Conservation (phyloP, 2,329 filamentous ascomycete genomes). For the Xylariaceae sp. region DNA sequence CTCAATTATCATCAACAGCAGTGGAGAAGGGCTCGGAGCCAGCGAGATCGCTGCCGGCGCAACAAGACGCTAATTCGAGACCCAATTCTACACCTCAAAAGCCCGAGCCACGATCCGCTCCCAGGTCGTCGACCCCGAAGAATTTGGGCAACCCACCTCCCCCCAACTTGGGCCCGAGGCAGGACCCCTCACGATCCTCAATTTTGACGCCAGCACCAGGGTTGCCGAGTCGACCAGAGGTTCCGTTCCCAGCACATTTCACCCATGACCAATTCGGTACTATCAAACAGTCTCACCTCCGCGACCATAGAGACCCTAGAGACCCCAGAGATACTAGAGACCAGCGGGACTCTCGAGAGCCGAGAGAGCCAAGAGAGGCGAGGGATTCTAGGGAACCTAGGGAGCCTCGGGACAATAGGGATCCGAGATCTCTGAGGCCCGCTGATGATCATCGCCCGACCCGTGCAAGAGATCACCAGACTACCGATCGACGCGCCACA, state of each 20-base stretch:
- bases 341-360: constrained; percentile 28
- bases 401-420: constrained; percentile 25
- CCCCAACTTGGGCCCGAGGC: constrained; percentile 19
- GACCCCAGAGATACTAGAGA: constrained; percentile 22
- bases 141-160: constrained; percentile 10
- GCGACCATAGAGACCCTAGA: constrained; percentile 26
- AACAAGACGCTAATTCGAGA: constrained; percentile 13
- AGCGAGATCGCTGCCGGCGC: constrained; percentile 11
- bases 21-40: constrained; percentile 16
- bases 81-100: constrained; percentile 14
- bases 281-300: constrained; percentile 29
- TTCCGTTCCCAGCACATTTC: constrained; percentile 47
- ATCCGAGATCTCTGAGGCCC: constrained; percentile 32
- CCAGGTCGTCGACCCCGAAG: constrained; percentile 22
- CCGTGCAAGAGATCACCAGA: constrained; percentile 37
- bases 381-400: constrained; percentile 35
- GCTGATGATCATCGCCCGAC: constrained; percentile 37
- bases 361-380: constrained; percentile 35
- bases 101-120: constrained; percentile 15
- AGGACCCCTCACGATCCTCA: constrained; percentile 28
- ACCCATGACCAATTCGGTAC: constrained; percentile 42
- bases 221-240: constrained; percentile 46
- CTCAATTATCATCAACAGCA: constrained; percentile 9
- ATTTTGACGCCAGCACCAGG: constrained; percentile 20
- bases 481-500: constrained; percentile 37